Percentiles rank a stretch among this genome's conserved stretches.
Evolutionary conservation across 83 land plant species (phyloP).

Genomic region (Picea abies): DNA sequence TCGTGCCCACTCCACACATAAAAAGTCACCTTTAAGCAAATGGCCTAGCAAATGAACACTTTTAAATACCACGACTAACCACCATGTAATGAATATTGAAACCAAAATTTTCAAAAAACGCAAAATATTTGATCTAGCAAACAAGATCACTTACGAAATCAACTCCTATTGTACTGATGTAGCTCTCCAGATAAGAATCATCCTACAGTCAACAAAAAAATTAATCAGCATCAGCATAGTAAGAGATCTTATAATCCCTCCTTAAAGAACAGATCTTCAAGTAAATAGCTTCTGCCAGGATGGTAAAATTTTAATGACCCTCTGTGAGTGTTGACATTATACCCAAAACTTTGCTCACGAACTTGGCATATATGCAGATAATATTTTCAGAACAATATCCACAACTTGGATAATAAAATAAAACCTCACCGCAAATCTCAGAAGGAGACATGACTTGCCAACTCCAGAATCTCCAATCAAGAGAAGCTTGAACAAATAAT

Average conservation of each 20-base stretch:
- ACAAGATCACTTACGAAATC: constrained; percentile 46
- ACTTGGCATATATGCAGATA: background rate
- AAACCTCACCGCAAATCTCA: constrained; percentile 63
- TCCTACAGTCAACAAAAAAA: constrained; percentile 27
- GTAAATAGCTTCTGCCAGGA: too few relatives aligned
- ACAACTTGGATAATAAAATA: background rate
- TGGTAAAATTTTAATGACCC: too few relatives aligned
- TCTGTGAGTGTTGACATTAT: background rate
- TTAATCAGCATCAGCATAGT: background rate
- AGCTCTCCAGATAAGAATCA: constrained; percentile 61
- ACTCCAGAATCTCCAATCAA: constrained; percentile 69
- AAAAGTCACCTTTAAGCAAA: background rate
- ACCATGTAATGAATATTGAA: background rate
- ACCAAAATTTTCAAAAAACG: background rate
- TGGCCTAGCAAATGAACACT: background rate
- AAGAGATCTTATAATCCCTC: background rate
- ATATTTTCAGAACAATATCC: background rate
- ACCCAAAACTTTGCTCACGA: background rate
- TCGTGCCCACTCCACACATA: background rate
- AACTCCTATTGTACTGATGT: constrained; percentile 57
- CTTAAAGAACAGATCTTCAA: background rate
- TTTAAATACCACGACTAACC: background rate
- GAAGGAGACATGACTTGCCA: constrained; percentile 59
- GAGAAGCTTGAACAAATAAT: constrained; percentile 69
- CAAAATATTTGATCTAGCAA: background rate